A percentile compares a stretch with the other conserved stretches of the same genome.
Conservation (phyloP, 345 rosid genomes). For the Mercurialis annua region DNA sequence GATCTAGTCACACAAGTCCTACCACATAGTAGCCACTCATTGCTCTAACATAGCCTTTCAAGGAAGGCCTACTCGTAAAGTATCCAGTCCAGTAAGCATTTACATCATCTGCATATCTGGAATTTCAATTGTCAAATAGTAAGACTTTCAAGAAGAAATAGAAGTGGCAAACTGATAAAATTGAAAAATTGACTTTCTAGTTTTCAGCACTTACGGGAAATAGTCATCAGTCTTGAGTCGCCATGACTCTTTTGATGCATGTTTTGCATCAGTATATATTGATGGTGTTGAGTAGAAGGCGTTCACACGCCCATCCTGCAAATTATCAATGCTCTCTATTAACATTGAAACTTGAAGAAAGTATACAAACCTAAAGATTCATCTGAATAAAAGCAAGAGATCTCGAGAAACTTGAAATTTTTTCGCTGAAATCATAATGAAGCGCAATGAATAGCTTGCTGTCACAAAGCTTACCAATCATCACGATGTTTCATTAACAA, state of each 20-base stretch:
- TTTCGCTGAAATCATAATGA: neutral
- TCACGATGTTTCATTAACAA: neutral
- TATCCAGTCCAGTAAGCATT: constrained; percentile 60
- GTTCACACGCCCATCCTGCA: constrained; percentile 55
- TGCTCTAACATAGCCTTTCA: constrained; percentile 46
- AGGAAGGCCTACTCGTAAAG: constrained; percentile 48
- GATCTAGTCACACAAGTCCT: constrained; percentile 7
- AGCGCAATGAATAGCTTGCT: neutral
- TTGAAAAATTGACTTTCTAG: neutral
- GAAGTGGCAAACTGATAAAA: neutral
- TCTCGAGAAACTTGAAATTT: neutral
- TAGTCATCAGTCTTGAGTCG: constrained; percentile 49
- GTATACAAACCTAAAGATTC: neutral
- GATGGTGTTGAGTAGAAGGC: constrained; percentile 58
- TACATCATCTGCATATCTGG: constrained; percentile 47
- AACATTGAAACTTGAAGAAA: constrained; percentile 9
- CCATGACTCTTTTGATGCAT: constrained; percentile 45
- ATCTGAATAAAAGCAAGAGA: neutral
- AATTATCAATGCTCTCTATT: constrained; percentile 10
- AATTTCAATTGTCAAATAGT: constrained; percentile 6
- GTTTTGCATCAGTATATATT: constrained; percentile 49
- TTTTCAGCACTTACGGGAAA: constrained; percentile 45
- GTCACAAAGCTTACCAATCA: neutral
- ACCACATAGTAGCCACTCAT: constrained; percentile 52
- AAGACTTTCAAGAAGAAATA: constrained; percentile 5